These are phyloP conservation scores for Phytophthora pinifolia DNA, from an alignment of 352 stramenopile species.

Conservation along the genomic window DNA sequence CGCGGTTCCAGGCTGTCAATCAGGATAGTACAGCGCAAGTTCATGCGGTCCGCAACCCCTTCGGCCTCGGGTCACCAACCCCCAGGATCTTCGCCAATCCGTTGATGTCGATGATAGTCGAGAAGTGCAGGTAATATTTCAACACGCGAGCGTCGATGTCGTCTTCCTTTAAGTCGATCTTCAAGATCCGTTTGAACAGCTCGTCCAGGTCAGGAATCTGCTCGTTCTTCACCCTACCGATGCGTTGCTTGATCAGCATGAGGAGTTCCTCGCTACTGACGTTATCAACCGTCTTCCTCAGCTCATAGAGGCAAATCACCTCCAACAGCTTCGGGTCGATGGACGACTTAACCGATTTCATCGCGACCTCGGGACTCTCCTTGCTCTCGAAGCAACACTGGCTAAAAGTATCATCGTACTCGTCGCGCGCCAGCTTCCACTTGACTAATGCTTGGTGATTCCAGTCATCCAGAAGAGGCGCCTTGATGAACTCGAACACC, in stretches of 20 bases:
- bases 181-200: too few species aligned
- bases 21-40: slow-evolving; percentile 5
- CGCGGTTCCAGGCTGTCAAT: slow-evolving; percentile 5
- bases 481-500: slow-evolving; percentile 6
- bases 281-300: slow-evolving; percentile 2
- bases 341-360: not conserved
- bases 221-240: too few species aligned
- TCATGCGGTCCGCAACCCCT: slow-evolving; percentile 4
- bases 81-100: too few species aligned
- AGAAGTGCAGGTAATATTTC: too few species aligned
- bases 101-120: too few species aligned
- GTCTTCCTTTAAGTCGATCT: too few species aligned
- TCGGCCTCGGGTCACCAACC: not conserved
- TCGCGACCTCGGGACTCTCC: not conserved
- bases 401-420: slow-evolving; percentile 3
- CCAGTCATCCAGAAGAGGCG: slow-evolving; percentile 2
- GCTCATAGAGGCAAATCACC: slow-evolving; percentile 9
- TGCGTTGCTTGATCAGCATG: not conserved
- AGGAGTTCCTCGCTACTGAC: slow-evolving; percentile 2
- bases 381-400: slow-evolving; percentile 2
- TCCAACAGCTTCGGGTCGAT: slow-evolving; percentile 2
- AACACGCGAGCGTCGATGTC: too few species aligned
- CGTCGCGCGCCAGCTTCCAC: slow-evolving; percentile 1
- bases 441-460: slow-evolving; percentile 5
- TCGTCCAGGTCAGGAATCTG: too few species aligned